phyloP scores from a whole-genome alignment of 2,329 filamentous ascomycete genomes.

The Arthrobotrys musiformis region DNA sequence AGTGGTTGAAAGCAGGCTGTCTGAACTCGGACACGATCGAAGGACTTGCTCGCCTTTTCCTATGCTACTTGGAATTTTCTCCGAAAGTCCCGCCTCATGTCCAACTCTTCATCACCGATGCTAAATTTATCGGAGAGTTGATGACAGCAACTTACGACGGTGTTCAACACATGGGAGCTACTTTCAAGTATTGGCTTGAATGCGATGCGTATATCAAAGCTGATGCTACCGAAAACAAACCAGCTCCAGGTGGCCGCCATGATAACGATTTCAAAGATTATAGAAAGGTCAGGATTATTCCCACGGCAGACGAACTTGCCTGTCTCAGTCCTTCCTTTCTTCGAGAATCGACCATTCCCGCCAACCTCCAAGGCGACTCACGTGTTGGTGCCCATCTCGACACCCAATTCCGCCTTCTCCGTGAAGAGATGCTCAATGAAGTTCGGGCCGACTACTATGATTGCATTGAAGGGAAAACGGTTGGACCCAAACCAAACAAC shows the following conservation, averaged over 20 bases:
- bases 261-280: conserved; percentile 77
- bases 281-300: conserved; percentile 71
- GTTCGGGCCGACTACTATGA: conserved; percentile 71
- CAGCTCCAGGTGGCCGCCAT: conserved; percentile 73
- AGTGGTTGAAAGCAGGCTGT: background rate
- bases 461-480: conserved; percentile 66
- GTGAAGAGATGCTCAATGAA: conserved; percentile 77
- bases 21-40: conserved; percentile 15
- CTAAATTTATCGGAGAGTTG: background rate
- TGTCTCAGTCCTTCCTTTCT: conserved; percentile 69
- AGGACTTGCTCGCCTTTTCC: conserved; percentile 36
- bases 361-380: conserved; percentile 57
- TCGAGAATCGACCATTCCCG: conserved; percentile 65
- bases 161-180: conserved; percentile 8
- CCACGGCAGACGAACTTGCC: conserved; percentile 73
- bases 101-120: conserved; percentile 4
- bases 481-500: conserved; percentile 59
- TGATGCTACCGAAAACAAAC: background rate
- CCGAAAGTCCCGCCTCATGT: background rate
- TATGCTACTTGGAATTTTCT: conserved; percentile 16
- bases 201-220: background rate
- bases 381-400: conserved; percentile 70
- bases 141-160: background rate
- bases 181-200: conserved; percentile 33
- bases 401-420: conserved; percentile 76